Conservation (phyloP, 192 early-diverging fungal genomes). For the Thoreauomyces humboldtii region DNA sequence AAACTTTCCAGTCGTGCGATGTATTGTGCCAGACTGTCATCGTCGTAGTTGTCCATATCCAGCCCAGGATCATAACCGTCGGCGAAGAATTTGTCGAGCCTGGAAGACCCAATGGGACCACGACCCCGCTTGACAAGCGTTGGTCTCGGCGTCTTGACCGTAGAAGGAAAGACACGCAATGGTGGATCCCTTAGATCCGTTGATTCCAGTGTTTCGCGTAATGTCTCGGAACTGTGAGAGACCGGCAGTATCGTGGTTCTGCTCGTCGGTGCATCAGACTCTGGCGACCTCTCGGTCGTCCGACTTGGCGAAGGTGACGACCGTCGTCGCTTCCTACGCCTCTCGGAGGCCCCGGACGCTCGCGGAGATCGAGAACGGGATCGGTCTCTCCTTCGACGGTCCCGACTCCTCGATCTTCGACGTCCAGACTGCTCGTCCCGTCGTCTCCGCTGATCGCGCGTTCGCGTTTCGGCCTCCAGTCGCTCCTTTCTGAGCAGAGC, state of each 20-base stretch:
- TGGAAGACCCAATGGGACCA: conserved; percentile 31
- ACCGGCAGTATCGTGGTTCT: no score
- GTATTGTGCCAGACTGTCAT: conserved; percentile 35
- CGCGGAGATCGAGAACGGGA: not conserved
- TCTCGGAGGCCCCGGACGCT: not conserved
- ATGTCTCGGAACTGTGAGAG: no score
- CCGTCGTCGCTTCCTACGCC: not conserved
- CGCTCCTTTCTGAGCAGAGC: conserved; percentile 31
- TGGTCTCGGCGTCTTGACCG: not conserved
- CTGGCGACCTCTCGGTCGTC: not conserved
- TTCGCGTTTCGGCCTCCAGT: conserved; percentile 9
- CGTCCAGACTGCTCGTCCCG: not conserved
- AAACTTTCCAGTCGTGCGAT: conserved; percentile 35
- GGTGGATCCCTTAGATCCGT: no score
- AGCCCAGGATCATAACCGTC: conserved; percentile 44
- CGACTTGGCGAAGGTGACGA: not conserved
- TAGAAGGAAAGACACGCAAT: no score
- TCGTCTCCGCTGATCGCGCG: not conserved
- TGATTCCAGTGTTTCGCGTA: no score
- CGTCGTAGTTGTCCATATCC: conserved; percentile 53
- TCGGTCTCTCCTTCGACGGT: no score
- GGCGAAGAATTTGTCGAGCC: conserved; percentile 47
- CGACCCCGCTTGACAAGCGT: conserved; percentile 20
- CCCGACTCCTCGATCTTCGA: no score
- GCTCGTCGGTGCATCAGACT: no score